Evolutionary conservation across 805 yeast species (phyloP).

Genomic region (Starmerella lactis-condensi): DNA sequence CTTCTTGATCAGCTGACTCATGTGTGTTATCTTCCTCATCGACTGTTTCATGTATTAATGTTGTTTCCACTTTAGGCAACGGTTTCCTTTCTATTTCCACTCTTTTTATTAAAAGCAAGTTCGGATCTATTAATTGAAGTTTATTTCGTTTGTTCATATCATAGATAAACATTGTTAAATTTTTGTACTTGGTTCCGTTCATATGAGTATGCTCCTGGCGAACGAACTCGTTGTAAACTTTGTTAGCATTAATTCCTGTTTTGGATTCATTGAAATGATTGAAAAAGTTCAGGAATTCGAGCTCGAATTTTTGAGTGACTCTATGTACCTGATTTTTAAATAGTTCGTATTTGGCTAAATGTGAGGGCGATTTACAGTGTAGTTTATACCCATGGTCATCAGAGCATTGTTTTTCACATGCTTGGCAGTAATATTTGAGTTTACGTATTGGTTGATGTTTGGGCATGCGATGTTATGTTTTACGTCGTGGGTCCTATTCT

Average conservation of each 20-base stretch:
- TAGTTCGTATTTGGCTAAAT: constrained; percentile 36
- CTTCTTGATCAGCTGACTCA: too few relatives aligned
- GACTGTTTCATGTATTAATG: too few relatives aligned
- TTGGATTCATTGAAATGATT: constrained; percentile 66
- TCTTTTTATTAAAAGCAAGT: neutral
- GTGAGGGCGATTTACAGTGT: constrained; percentile 71
- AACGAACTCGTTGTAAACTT: constrained; percentile 79
- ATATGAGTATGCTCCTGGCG: constrained; percentile 68
- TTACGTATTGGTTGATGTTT: constrained; percentile 29
- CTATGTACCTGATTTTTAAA: constrained; percentile 27
- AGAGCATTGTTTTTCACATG: constrained; percentile 82
- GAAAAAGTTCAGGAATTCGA: constrained; percentile 45
- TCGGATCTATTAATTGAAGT: neutral
- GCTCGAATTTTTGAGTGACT: constrained; percentile 41
- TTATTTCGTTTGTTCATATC: constrained; percentile 29
- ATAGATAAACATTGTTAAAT: constrained; percentile 49
- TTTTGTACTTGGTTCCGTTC: constrained; percentile 70
- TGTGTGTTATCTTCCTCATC: too few relatives aligned
- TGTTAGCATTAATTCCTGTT: constrained; percentile 67
- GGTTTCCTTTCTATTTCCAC: neutral
- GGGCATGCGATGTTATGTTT: constrained; percentile 1
- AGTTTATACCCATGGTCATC: constrained; percentile 92
- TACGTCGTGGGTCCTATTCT: neutral
- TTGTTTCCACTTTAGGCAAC: too few relatives aligned
- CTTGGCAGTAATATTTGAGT: constrained; percentile 70